Evolutionary conservation across 345 rosid species (phyloP).

Genomic region (Pseudoturritis turrita): DNA sequence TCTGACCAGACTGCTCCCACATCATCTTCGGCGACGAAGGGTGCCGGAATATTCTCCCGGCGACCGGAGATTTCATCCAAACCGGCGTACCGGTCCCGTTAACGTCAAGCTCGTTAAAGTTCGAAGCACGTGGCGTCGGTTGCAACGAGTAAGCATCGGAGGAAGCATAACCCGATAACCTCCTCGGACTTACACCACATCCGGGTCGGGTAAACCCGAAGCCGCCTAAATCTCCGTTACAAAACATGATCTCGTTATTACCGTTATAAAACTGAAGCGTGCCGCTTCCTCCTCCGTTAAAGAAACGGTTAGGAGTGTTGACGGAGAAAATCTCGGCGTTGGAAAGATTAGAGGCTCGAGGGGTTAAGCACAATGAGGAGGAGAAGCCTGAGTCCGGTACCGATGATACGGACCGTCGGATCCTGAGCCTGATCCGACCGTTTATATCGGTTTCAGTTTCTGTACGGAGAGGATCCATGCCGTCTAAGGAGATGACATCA

Average conservation of each 20-base stretch:
- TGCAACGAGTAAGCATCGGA: constrained; percentile 68
- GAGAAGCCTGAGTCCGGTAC: constrained; percentile 30
- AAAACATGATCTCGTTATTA: constrained; percentile 43
- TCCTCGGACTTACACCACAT: constrained; percentile 41
- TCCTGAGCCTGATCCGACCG: constrained; percentile 39
- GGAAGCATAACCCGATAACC: constrained; percentile 59
- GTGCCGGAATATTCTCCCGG: constrained; percentile 63
- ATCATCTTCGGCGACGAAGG: constrained; percentile 58
- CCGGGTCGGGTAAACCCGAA: constrained; percentile 51
- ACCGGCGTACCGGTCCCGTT: constrained; percentile 27
- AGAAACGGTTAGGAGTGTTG: constrained; percentile 48
- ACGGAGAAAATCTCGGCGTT: constrained; percentile 55
- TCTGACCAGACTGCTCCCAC: constrained; percentile 29
- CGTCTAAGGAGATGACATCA: constrained; percentile 49
- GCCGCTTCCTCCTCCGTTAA: constrained; percentile 51
- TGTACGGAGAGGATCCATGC: constrained; percentile 41
- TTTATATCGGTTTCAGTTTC: constrained; percentile 46
- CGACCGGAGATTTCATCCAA: constrained; percentile 38
- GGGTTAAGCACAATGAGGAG: constrained; percentile 40
- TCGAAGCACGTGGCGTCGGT: constrained; percentile 51
- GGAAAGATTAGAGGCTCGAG: constrained; percentile 43
- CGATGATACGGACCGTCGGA: constrained; percentile 35
- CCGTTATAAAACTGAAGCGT: constrained; percentile 38
- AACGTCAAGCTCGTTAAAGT: constrained; percentile 39
- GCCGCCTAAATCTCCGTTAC: constrained; percentile 46